A percentile compares a stretch with the other conserved stretches of the same genome.
phyloP scores from a whole-genome alignment of 1,139 yeast genomes.

The Suhomyces atakaporum region DNA sequence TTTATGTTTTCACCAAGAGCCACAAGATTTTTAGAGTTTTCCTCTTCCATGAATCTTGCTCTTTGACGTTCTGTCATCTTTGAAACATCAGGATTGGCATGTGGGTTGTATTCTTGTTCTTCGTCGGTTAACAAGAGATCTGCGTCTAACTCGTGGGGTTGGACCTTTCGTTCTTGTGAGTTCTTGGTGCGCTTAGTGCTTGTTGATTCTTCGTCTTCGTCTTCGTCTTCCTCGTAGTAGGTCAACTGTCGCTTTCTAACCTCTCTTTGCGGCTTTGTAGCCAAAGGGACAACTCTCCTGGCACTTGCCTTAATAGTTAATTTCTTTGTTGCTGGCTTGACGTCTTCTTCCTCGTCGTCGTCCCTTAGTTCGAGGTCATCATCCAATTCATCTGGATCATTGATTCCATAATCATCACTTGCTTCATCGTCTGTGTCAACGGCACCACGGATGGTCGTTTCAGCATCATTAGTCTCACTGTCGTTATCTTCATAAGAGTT shows the following conservation, averaged over 20 bases:
- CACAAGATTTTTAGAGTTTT: conserved; percentile 18
- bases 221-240: conserved; percentile 38
- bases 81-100: conserved; percentile 47
- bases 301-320: conserved; percentile 19
- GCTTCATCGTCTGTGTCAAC: conserved; percentile 23
- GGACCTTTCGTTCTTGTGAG: conserved; percentile 12
- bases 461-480: conserved; percentile 18
- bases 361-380: conserved; percentile 39
- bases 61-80: conserved; percentile 67
- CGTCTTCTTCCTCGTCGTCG: conserved; percentile 25
- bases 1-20: conserved; percentile 28
- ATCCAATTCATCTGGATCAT: conserved; percentile 44
- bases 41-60: conserved; percentile 45
- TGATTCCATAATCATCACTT: conserved; percentile 37
- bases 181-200: conserved; percentile 15
- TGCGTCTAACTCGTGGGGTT: conserved; percentile 31
- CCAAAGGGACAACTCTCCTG: conserved; percentile 10
- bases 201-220: conserved; percentile 18
- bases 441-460: conserved; percentile 5
- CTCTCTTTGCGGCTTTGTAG: conserved; percentile 20
- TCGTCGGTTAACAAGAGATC: conserved; percentile 47
- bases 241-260: conserved; percentile 35
- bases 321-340: conserved; percentile 10
- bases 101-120: conserved; percentile 45
- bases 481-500: conserved; percentile 25